phyloP scores from a whole-genome alignment of 768 basidiomycete genomes.

The Hygrocybe coccinea region DNA sequence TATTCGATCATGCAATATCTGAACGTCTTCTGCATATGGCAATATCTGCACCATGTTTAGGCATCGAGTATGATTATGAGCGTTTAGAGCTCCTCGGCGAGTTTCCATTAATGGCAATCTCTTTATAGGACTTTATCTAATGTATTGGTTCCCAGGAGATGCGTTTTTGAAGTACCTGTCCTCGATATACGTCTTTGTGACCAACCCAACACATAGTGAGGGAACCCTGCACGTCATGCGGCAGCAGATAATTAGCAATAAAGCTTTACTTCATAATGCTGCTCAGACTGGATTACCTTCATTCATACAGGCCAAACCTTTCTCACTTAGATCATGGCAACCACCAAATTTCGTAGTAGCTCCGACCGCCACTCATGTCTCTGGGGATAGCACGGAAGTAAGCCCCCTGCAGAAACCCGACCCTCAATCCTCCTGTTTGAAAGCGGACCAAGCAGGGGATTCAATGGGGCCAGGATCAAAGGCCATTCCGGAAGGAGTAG shows the following conservation, averaged over 20 bases:
- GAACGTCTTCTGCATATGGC: constrained; percentile 62
- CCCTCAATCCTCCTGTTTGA: background rate
- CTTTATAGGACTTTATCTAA: constrained; percentile 4
- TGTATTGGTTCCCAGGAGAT: constrained; percentile 49
- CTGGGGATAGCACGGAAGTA: background rate
- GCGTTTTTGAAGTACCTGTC: constrained; percentile 77
- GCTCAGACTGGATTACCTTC: constrained; percentile 56
- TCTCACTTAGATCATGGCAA: constrained; percentile 61
- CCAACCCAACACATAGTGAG: constrained; percentile 59
- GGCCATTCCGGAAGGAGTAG: background rate
- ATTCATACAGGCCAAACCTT: constrained; percentile 70
- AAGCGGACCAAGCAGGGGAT: background rate
- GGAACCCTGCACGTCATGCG: constrained; percentile 63
- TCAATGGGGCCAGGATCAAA: background rate
- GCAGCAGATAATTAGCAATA: constrained; percentile 72
- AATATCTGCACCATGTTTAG: constrained; percentile 64
- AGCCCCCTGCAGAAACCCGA: background rate
- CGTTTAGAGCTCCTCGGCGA: constrained; percentile 77
- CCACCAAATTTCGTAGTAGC: constrained; percentile 41
- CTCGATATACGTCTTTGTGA: constrained; percentile 70
- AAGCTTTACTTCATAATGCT: constrained; percentile 52
- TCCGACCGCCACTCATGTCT: background rate
- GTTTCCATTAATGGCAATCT: constrained; percentile 12
- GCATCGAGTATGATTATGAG: constrained; percentile 74
- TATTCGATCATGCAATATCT: constrained; percentile 59